Percentiles rank a stretch among this genome's conserved stretches.
Evolutionary conservation across 225 moss, liverwort and hornwort species (phyloP).

Genomic region (Pseudisothecium myosuroides): DNA sequence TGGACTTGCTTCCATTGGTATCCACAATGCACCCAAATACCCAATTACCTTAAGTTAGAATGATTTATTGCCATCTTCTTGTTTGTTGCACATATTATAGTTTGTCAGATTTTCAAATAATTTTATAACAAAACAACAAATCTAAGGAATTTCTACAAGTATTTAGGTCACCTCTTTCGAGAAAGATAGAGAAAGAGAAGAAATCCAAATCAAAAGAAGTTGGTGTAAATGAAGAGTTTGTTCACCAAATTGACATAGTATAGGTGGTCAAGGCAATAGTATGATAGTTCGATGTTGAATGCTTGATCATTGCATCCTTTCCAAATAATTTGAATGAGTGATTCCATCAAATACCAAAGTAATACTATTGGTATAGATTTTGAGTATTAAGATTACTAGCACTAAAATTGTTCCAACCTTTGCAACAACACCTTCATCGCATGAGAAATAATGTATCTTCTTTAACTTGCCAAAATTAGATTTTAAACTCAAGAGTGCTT

Average conservation of each 20-base stretch:
- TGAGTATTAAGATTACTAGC: not conserved
- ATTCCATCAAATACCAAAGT: accelerated
- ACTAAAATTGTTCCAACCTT: not conserved
- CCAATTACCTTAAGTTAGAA: not conserved
- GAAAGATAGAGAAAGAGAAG: accelerated
- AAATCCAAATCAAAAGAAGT: accelerated
- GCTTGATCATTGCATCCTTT: not conserved
- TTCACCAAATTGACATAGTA: not conserved
- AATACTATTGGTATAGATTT: not conserved
- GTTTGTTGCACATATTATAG: not conserved
- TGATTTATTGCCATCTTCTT: not conserved
- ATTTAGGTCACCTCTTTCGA: accelerated
- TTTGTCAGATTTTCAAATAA: not conserved
- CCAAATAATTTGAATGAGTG: not conserved
- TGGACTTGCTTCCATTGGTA: not conserved
- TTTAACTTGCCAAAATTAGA: not conserved
- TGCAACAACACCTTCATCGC: not conserved
- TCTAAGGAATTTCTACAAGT: not conserved
- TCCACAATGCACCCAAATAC: not conserved
- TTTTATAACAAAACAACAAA: not conserved
- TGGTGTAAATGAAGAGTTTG: not conserved
- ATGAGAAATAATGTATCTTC: not conserved
- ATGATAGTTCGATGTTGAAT: not conserved
- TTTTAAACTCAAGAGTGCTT: not conserved
- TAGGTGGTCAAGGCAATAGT: not conserved